Conservation (phyloP, 1,139 yeast species). For the Saccharomyces hybrid region DNA sequence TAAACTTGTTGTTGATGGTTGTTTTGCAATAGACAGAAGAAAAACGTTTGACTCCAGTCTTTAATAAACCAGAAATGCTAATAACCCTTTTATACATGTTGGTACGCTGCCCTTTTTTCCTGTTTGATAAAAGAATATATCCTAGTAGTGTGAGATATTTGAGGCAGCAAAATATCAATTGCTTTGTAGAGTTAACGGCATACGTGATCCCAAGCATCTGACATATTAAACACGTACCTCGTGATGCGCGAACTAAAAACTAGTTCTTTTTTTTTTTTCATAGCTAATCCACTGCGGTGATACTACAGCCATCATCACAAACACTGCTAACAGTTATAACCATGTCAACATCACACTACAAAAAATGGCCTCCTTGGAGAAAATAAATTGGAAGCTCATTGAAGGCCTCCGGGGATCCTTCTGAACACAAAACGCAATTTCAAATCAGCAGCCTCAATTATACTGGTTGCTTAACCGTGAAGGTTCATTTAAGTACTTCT, state of each 20-base stretch:
- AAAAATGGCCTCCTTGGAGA: background rate
- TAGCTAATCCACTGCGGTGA: background rate
- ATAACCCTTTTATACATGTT: background rate
- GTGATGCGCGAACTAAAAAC: background rate
- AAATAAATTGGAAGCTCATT: background rate
- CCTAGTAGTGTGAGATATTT: background rate
- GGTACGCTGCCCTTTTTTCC: background rate
- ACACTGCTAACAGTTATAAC: background rate
- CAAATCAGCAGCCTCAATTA: background rate
- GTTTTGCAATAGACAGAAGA: background rate
- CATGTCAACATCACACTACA: background rate
- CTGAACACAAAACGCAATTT: background rate
- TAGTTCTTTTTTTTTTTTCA: background rate
- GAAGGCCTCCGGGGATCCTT: background rate
- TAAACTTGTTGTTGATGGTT: background rate
- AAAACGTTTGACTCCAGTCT: background rate
- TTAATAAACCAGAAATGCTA: background rate
- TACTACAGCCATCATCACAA: background rate
- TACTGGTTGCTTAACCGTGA: background rate
- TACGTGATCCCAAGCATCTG: background rate
- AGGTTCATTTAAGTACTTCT: background rate
- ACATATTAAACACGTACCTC: background rate
- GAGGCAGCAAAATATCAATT: background rate
- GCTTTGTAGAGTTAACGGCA: background rate
- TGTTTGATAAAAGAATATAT: background rate